These are phyloP conservation scores for Heliamphora pulchella DNA, from an alignment of 179 eudicot species.

Conservation along the genomic window DNA sequence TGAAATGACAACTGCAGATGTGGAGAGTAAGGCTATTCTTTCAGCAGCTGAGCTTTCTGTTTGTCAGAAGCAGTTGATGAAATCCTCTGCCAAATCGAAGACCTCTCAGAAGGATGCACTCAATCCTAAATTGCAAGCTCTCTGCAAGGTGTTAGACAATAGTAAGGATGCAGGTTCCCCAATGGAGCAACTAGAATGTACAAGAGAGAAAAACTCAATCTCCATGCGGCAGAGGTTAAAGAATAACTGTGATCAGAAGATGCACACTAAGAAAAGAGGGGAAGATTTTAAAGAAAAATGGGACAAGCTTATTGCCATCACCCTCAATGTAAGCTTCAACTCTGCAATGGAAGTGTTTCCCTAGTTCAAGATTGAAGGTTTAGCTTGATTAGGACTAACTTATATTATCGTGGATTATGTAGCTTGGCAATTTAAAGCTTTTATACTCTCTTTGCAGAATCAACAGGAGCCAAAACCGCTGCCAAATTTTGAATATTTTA, in stretches of 20 bases:
- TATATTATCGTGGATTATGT: neutral
- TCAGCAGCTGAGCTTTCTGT: conserved; percentile 17
- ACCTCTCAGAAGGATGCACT: conserved; percentile 24
- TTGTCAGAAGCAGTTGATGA: conserved; percentile 21
- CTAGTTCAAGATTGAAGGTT: conserved; percentile 2
- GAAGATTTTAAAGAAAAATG: conserved; percentile 21
- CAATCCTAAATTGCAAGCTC: conserved; percentile 20
- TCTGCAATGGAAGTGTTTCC: neutral
- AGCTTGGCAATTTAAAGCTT: conserved; percentile 2
- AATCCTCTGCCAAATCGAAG: conserved; percentile 22
- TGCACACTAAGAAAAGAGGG: conserved; percentile 18
- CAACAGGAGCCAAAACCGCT: conserved; percentile 31
- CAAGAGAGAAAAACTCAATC: conserved; percentile 24
- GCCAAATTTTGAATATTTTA: conserved; percentile 63
- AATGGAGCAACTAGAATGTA: conserved; percentile 20
- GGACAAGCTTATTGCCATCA: conserved; percentile 20
- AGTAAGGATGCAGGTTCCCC: conserved; percentile 19
- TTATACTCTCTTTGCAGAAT: conserved; percentile 34
- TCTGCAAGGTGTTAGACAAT: conserved; percentile 20
- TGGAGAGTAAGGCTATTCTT: conserved; percentile 19
- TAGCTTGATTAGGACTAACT: neutral
- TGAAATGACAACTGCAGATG: conserved; percentile 15
- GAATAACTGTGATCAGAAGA: conserved; percentile 20
- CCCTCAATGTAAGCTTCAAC: conserved; percentile 31
- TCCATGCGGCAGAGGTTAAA: conserved; percentile 35